Percentiles rank a stretch among this genome's conserved stretches.
Conservation (phyloP, 345 rosid species). For the Rhizophora apiculata region DNA sequence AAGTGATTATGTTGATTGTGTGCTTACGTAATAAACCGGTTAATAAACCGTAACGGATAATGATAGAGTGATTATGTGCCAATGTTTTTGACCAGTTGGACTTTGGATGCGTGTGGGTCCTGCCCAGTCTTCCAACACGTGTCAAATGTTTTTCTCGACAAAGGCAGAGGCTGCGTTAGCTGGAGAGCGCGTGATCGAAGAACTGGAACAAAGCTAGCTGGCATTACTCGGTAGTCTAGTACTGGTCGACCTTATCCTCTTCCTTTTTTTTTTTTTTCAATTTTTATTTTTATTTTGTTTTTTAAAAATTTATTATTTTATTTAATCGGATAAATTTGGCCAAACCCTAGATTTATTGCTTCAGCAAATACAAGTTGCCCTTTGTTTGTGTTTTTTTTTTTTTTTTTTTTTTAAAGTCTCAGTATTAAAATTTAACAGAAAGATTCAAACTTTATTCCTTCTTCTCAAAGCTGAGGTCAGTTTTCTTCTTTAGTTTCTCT, state of each 20-base stretch:
- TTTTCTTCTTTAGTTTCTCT: not conserved
- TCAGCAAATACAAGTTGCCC: constrained; percentile 1
- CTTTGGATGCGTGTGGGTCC: not conserved
- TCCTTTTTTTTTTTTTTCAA: constrained; percentile 25
- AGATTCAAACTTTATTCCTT: constrained; percentile 15
- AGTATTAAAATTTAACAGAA: not conserved
- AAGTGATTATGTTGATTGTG: no score
- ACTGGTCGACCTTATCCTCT: constrained; percentile 77
- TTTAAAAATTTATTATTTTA: not conserved
- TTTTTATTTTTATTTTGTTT: not conserved
- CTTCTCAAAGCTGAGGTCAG: constrained; percentile 24
- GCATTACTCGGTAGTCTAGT: constrained; percentile 40
- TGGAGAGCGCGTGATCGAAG: constrained; percentile 34
- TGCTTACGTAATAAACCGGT: no score
- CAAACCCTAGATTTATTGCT: constrained; percentile 51
- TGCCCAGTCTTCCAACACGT: not conserved
- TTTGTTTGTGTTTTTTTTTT: not conserved
- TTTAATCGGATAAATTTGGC: constrained; percentile 4
- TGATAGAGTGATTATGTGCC: no score
- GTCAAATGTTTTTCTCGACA: constrained; percentile 4
- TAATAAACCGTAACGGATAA: no score
- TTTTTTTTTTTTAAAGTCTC: constrained; percentile 26
- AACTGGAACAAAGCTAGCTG: constrained; percentile 45
- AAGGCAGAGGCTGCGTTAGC: constrained; percentile 4
- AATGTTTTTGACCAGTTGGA: no score